Evolutionary conservation across 306 rosid species (phyloP), one percentile per base, ranked within the genome.

Genomic region (Corylus avellana): DNA sequence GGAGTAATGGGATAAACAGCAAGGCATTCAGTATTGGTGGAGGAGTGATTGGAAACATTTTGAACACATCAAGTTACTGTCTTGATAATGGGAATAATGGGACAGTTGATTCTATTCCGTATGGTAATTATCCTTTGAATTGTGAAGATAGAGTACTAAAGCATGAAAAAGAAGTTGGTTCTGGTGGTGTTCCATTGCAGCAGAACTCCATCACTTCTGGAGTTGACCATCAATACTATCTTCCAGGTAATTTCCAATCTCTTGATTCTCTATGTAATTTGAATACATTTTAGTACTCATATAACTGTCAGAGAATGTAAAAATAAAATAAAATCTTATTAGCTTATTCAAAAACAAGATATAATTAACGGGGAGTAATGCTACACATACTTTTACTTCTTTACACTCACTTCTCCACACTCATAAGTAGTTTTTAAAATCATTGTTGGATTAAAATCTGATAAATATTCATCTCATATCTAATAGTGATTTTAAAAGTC

Each of bases 51-150:
- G 64, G 46, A 29, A 77, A 83, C 72, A 63, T 73, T 12, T 13
- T 83, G 32, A 80, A 75, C 70, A 58, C 75, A 12, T 17, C 82
- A 25, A 80, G 70, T 78, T 86, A 83, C 77, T 5, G 78, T 70
- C 80, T 49, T 46, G 78, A 78, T 10, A 68, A 76, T 51, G 67
- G 84, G 17, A 84, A 76, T 75, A 83, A 78, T 77, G 78, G 61
- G 1, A 50, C 69, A 22, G 46, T 85, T n/a, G 91, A 88, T 79
- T 82, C 91, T 35, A 81, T 67, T 46, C 64, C 86, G 3, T 91
- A 82, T 78, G 76, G 73, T 32, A 32, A 32, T 77, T 84, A 84
- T 81, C 61, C 77, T 77, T 59, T 90, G 1, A 83, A 69, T 56
- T 87, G 61, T 51, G 82, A 79, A 5, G 86, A 85, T 68, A 80